Conservation (phyloP, 2,329 filamentous ascomycete genomes). For the Penicillium sclerotigenum region DNA sequence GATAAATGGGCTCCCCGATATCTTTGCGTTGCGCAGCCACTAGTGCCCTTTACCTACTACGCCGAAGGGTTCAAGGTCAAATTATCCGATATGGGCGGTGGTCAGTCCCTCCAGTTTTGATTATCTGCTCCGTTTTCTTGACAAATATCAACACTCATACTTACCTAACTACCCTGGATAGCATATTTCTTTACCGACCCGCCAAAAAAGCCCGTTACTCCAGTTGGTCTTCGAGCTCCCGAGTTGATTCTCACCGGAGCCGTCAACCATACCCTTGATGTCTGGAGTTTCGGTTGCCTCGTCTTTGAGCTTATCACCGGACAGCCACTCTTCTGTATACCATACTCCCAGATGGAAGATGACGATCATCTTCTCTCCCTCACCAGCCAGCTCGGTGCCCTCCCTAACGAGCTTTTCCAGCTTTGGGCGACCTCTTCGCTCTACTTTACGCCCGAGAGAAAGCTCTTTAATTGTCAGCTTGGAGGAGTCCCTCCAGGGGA, state of each 20-base stretch:
- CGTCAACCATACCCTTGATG: slow-evolving; percentile 25
- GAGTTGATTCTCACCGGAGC: slow-evolving; percentile 27
- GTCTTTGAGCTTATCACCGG: slow-evolving; percentile 33
- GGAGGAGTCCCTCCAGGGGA: slow-evolving; percentile 19
- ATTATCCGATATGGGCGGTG: slow-evolving; percentile 33
- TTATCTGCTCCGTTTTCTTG: slow-evolving; percentile 3
- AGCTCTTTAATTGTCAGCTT: slow-evolving; percentile 21
- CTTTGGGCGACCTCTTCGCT: slow-evolving; percentile 26
- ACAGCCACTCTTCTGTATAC: slow-evolving; percentile 23
- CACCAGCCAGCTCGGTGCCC: slow-evolving; percentile 22
- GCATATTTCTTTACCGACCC: slow-evolving; percentile 27
- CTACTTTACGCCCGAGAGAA: slow-evolving; percentile 25
- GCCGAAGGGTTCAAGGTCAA: slow-evolving; percentile 25
- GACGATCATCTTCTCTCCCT: slow-evolving; percentile 31
- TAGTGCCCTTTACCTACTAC: slow-evolving; percentile 24
- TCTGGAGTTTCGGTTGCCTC: slow-evolving; percentile 34
- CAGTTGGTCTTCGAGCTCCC: slow-evolving; percentile 26
- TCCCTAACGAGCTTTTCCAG: slow-evolving; percentile 26
- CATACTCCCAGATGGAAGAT: slow-evolving; percentile 23
- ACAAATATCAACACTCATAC: slow-evolving; percentile 13
- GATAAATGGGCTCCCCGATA: slow-evolving; percentile 32
- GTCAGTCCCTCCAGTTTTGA: slow-evolving; percentile 17
- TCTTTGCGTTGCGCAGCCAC: slow-evolving; percentile 28
- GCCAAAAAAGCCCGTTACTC: slow-evolving; percentile 24
- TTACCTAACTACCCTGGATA: slow-evolving; percentile 7